phyloP scores from a whole-genome alignment of 345 rosid genomes.

The Lumnitzera littorea region DNA sequence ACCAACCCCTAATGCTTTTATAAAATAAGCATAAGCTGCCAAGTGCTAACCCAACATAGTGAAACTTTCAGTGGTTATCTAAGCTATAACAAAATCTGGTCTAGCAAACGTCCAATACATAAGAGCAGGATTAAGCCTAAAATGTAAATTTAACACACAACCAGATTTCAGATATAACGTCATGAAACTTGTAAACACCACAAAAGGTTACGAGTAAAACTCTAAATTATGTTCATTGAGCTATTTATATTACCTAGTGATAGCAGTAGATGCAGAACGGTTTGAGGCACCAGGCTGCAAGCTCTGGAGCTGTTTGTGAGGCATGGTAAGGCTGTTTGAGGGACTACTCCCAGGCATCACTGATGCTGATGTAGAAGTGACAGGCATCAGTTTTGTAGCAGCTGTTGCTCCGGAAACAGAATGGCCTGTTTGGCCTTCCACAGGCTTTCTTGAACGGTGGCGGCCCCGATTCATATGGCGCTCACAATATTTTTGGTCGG shows the following conservation, averaged over 20 bases:
- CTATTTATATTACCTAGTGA: background rate
- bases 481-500: slow-evolving; percentile 55
- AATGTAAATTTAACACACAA: no score
- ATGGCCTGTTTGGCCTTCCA: slow-evolving; percentile 41
- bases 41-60: no score
- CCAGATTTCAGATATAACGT: no score
- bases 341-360: slow-evolving; percentile 33
- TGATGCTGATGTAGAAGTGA: slow-evolving; percentile 18
- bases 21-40: no score
- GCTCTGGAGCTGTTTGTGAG: slow-evolving; percentile 42
- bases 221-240: no score
- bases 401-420: slow-evolving; percentile 21
- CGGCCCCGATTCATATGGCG: slow-evolving; percentile 72
- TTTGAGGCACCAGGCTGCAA: slow-evolving; percentile 25
- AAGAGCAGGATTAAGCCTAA: no score
- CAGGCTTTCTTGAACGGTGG: slow-evolving; percentile 83
- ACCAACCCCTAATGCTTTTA: no score
- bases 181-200: background rate
- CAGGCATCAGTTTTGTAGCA: slow-evolving; percentile 20
- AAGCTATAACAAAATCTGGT: no score
- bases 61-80: no score
- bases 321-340: slow-evolving; percentile 30
- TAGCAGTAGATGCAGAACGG: background rate
- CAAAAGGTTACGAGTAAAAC: no score
- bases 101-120: no score